These are phyloP conservation scores for Candida manassasensis DNA, from an alignment of 805 yeast species.

Conservation along the genomic window DNA sequence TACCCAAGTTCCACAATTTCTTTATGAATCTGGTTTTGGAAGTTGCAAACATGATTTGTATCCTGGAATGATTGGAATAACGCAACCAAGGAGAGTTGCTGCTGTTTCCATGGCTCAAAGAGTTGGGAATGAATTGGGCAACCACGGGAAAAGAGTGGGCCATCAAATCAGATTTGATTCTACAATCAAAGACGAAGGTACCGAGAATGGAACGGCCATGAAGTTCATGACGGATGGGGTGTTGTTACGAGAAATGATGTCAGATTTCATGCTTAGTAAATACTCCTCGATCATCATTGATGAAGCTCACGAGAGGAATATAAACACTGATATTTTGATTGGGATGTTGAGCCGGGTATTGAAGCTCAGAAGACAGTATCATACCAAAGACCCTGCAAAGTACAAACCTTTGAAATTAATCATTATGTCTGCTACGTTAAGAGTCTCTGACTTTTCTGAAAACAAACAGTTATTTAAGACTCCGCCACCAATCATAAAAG, in stretches of 20 bases:
- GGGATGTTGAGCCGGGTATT: slow-evolving; percentile 91
- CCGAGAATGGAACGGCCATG: slow-evolving; percentile 51
- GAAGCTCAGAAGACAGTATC: slow-evolving; percentile 57
- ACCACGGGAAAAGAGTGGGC: slow-evolving; percentile 65
- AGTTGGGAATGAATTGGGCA: slow-evolving; percentile 72
- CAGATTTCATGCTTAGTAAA: slow-evolving; percentile 72
- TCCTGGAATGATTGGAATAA: slow-evolving; percentile 94
- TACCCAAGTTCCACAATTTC: slow-evolving; percentile 95
- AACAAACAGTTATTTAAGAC: slow-evolving; percentile 59
- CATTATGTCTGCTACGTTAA: slow-evolving; percentile 94
- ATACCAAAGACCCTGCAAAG: slow-evolving; percentile 41
- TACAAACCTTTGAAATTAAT: slow-evolving; percentile 70
- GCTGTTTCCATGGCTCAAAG: slow-evolving; percentile 88
- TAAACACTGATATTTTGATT: slow-evolving; percentile 91
- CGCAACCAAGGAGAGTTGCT: slow-evolving; percentile 94
- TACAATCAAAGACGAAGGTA: slow-evolving; percentile 48
- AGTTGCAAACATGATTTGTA: slow-evolving; percentile 44
- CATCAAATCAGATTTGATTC: slow-evolving; percentile 82
- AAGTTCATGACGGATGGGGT: slow-evolving; percentile 97
- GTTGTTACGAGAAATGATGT: slow-evolving; percentile 84
- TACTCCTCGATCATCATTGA: slow-evolving; percentile 88
- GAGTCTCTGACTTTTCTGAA: slow-evolving; percentile 91
- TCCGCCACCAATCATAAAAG: slow-evolving; percentile 84
- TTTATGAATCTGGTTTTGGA: slow-evolving; percentile 92
- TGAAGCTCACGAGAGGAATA: slow-evolving; percentile 97